Percentiles rank a stretch among this genome's conserved stretches.
Conservation (phyloP, 495 filamentous ascomycete species). For the Xylaria curta region DNA sequence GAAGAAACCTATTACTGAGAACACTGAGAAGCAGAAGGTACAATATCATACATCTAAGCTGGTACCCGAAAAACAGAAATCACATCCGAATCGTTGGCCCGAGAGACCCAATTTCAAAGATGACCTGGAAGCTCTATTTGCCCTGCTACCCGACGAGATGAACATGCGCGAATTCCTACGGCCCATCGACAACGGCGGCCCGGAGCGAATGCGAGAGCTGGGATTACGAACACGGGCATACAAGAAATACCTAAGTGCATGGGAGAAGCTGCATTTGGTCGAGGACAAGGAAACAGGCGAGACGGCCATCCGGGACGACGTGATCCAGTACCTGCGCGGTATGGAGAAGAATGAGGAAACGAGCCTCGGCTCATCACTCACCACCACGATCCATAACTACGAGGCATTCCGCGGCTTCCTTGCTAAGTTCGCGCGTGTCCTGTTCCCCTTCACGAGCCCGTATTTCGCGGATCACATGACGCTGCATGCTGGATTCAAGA, state of each 20-base stretch:
- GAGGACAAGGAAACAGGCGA: slow-evolving; percentile 22
- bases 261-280: slow-evolving; percentile 31
- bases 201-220: slow-evolving; percentile 29
- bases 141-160: slow-evolving; percentile 29
- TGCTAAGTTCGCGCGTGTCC: slow-evolving; percentile 30
- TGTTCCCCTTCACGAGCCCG: slow-evolving; percentile 45
- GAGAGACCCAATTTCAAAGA: slow-evolving; percentile 13
- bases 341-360: slow-evolving; percentile 18
- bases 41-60: slow-evolving; percentile 2
- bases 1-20: not conserved
- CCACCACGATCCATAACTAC: slow-evolving; percentile 36
- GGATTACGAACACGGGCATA: slow-evolving; percentile 30
- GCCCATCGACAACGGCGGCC: slow-evolving; percentile 25
- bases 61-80: not conserved
- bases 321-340: slow-evolving; percentile 34
- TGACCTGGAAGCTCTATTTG: slow-evolving; percentile 20
- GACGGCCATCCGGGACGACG: slow-evolving; percentile 31
- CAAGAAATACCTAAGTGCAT: slow-evolving; percentile 25
- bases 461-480: slow-evolving; percentile 44
- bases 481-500: slow-evolving; percentile 36
- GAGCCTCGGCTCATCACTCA: slow-evolving; percentile 22
- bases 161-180: slow-evolving; percentile 27
- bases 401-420: slow-evolving; percentile 40
- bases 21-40: not conserved
- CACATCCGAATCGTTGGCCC: not conserved